Conservation (phyloP, 2,329 filamentous ascomycete species). For the Neofusicoccum sp. region DNA sequence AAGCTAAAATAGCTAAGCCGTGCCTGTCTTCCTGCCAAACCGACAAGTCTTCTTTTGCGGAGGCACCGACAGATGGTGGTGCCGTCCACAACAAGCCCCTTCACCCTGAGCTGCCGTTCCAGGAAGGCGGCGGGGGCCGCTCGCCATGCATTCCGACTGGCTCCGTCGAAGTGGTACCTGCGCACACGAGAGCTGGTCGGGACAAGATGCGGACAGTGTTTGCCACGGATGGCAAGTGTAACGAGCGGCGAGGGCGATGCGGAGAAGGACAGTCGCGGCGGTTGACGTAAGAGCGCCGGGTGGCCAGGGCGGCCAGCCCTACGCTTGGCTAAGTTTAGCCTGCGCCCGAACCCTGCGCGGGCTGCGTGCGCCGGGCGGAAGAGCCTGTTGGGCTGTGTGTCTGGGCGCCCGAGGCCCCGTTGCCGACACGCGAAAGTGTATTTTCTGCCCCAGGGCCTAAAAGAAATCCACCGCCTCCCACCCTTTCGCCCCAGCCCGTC, state of each 20-base stretch:
- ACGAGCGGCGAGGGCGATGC: conserved; percentile 3
- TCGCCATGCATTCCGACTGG: not conserved
- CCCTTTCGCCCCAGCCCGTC: not conserved
- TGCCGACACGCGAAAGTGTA: conserved; percentile 8
- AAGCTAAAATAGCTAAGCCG: no score
- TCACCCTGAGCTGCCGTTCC: not conserved
- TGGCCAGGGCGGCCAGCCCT: conserved; percentile 10
- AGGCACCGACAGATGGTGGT: no score
- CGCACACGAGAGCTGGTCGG: no score
- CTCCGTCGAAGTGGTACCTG: not conserved
- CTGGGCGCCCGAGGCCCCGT: not conserved
- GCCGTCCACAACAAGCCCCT: not conserved
- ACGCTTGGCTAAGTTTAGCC: conserved; percentile 12
- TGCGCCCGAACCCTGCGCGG: not conserved
- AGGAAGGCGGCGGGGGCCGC: no score
- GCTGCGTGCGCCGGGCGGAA: not conserved
- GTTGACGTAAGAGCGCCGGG: not conserved
- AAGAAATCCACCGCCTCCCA: conserved; percentile 13
- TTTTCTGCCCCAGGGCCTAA: conserved; percentile 15
- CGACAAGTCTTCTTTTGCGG: no score
- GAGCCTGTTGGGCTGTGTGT: conserved; percentile 8
- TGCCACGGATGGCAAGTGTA: not conserved
- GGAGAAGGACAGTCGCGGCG: not conserved
- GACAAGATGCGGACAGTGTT: no score
- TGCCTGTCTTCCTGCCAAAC: no score